These are phyloP conservation scores for Aspergillus ostianus DNA, from an alignment of 495 filamentous ascomycete genomes.

Conservation along the genomic window DNA sequence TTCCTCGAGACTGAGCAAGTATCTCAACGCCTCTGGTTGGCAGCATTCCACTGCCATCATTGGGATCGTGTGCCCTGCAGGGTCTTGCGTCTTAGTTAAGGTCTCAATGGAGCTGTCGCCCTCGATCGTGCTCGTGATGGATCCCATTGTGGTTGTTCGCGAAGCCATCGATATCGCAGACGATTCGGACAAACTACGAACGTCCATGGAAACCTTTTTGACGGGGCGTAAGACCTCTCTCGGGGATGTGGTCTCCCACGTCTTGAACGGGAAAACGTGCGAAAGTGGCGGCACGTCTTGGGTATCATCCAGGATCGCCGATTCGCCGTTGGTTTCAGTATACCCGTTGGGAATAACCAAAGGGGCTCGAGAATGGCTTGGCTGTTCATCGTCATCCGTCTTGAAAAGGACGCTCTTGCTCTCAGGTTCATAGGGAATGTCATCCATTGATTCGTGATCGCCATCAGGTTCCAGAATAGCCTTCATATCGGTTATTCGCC, in stretches of 20 bases:
- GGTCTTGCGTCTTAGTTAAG: conserved; percentile 76
- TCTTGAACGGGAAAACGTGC: conserved; percentile 90
- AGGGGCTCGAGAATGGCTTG: conserved; percentile 23
- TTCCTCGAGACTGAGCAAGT: conserved; percentile 71
- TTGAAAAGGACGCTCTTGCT: conserved; percentile 40
- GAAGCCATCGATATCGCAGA: conserved; percentile 78
- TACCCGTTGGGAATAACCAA: conserved; percentile 26
- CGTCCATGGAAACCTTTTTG: conserved; percentile 90
- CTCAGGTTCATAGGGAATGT: conserved; percentile 39
- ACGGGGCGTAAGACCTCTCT: conserved; percentile 44
- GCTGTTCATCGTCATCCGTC: conserved; percentile 41
- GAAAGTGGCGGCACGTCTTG: conserved; percentile 66
- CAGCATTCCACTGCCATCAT: conserved; percentile 95
- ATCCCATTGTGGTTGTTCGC: conserved; percentile 71
- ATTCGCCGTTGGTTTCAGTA: conserved; percentile 23
- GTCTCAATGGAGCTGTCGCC: conserved; percentile 83
- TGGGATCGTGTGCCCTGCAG: conserved; percentile 76
- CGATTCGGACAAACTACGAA: conserved; percentile 79
- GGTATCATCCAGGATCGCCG: conserved; percentile 22
- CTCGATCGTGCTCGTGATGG: conserved; percentile 69
- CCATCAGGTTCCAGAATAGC: conserved; percentile 72
- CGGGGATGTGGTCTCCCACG: conserved; percentile 39
- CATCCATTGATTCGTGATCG: conserved; percentile 45
- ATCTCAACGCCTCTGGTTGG: conserved; percentile 66
- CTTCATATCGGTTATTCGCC: conserved; percentile 70